phyloP scores from a whole-genome alignment of 805 yeast genomes.

The Candida schatavii region DNA sequence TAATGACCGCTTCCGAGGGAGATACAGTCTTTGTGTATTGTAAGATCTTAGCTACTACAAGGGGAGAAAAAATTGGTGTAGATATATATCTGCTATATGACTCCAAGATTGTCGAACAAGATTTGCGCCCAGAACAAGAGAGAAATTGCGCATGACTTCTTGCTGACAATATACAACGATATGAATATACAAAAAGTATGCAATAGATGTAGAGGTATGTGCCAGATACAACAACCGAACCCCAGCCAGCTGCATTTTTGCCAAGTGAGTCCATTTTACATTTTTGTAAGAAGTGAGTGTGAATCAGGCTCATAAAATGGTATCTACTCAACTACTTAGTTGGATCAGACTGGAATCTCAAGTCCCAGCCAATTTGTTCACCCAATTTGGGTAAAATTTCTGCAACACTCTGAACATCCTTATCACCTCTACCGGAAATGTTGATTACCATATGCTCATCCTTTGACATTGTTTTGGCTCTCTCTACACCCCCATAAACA shows the following conservation, averaged over 20 bases:
- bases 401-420: constrained; percentile 97
- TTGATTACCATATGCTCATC: constrained; percentile 84
- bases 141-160: too few relatives aligned
- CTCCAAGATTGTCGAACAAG: neutral
- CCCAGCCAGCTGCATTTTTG: too few relatives aligned
- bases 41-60: too few relatives aligned
- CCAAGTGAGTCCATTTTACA: too few relatives aligned
- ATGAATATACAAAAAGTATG: too few relatives aligned
- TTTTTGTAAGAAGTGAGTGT: too few relatives aligned
- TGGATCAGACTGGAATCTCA: constrained; percentile 70
- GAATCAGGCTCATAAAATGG: too few relatives aligned
- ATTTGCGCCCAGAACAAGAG: too few relatives aligned
- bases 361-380: constrained; percentile 91
- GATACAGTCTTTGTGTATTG: neutral
- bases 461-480: constrained; percentile 76
- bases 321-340: constrained; percentile 27
- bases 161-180: too few relatives aligned
- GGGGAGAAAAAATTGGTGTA: too few relatives aligned
- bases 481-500: constrained; percentile 81
- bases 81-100: neutral
- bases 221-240: too few relatives aligned
- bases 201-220: too few relatives aligned
- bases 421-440: constrained; percentile 98
- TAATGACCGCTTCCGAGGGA: neutral
- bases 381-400: constrained; percentile 89